Evolutionary conservation across 2,329 filamentous ascomycete species (phyloP).

Genomic region (Aspergillus versicolor): DNA sequence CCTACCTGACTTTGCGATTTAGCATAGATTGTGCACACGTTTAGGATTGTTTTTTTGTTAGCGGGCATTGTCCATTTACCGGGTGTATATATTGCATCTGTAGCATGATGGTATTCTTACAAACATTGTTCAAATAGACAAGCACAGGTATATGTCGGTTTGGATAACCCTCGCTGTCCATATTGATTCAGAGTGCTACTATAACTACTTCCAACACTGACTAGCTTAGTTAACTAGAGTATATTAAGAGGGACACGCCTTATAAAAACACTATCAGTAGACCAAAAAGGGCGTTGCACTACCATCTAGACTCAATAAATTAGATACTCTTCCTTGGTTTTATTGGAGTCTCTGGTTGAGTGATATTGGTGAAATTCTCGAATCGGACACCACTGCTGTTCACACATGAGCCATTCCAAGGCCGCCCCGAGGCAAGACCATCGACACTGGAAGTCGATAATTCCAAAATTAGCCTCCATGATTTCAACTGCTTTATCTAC

Average conservation of each 20-base stretch:
- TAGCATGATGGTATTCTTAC: neutral
- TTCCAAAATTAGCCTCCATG: too few relatives aligned
- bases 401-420: too few relatives aligned
- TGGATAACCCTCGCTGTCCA: neutral
- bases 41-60: neutral
- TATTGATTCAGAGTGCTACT: neutral
- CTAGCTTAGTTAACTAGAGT: neutral
- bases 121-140: neutral
- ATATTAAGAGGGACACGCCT: neutral
- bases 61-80: neutral
- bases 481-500: too few relatives aligned
- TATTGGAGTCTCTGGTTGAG: too few relatives aligned
- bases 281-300: too few relatives aligned
- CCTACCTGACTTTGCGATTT: neutral
- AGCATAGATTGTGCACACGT: slow-evolving; percentile 3
- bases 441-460: too few relatives aligned
- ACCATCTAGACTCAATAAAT: too few relatives aligned
- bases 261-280: too few relatives aligned
- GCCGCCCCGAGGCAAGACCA: too few relatives aligned
- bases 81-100: slow-evolving; percentile 2
- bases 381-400: too few relatives aligned
- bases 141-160: neutral
- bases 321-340: too few relatives aligned
- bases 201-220: neutral
- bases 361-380: too few relatives aligned